A percentile compares a stretch with the other conserved stretches of the same genome.
These are phyloP conservation scores for Phytopythium oedochilum DNA, from an alignment of 352 stramenopile species.

Conservation along the genomic window DNA sequence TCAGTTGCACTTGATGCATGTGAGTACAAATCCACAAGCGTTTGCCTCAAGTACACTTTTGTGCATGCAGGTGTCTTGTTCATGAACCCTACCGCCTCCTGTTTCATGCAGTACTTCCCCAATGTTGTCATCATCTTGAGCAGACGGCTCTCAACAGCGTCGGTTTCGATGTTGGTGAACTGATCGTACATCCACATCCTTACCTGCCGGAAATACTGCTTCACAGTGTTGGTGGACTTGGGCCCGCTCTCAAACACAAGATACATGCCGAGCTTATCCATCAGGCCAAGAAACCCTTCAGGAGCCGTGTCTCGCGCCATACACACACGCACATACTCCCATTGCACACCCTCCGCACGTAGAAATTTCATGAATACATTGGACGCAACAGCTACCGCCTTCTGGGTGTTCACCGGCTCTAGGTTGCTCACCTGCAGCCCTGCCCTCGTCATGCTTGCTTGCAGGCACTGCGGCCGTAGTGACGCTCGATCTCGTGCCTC, in stretches of 20 bases:
- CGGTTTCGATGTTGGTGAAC: not conserved
- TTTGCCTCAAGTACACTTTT: conserved; percentile 13
- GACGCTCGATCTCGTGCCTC: not conserved
- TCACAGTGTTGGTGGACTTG: not conserved
- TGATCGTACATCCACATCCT: conserved; percentile 11
- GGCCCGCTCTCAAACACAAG: not conserved
- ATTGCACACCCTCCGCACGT: not conserved
- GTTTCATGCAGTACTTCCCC: conserved; percentile 16
- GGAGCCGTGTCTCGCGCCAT: not conserved
- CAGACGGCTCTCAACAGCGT: conserved; percentile 3
- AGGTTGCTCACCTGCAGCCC: not conserved
- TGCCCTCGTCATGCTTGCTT: not conserved
- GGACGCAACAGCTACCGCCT: not conserved
- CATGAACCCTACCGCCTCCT: conserved; percentile 11
- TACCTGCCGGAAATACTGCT: conserved; percentile 8
- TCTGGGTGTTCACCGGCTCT: not conserved
- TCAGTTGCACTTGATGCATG: conserved; percentile 8
- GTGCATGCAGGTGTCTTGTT: conserved; percentile 29
- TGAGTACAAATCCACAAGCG: conserved; percentile 19
- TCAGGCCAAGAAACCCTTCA: not conserved
- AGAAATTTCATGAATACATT: not conserved
- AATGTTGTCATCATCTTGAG: conserved; percentile 10
- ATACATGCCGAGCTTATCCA: not conserved
- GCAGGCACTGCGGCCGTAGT: not conserved
- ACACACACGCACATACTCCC: not conserved